Evolutionary conservation across 2,329 filamentous ascomycete genomes (phyloP).

Genomic region (Paraphoma chrysanthemicola): DNA sequence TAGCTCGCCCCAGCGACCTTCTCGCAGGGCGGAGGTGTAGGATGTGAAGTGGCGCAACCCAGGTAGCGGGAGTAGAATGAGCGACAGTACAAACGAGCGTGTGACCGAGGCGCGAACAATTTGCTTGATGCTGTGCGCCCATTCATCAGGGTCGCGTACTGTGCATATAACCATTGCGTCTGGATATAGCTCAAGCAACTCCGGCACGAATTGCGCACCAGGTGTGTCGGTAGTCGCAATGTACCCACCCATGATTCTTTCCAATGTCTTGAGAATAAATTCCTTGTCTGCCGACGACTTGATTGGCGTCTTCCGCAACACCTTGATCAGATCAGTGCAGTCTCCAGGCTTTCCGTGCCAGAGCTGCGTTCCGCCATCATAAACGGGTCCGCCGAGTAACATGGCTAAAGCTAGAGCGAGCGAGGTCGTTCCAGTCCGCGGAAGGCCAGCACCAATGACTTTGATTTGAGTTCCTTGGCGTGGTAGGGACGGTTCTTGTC

Average conservation of each 20-base stretch:
- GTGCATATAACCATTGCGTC: constrained; percentile 3
- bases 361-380: not conserved
- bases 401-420: not conserved
- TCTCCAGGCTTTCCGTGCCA: not conserved
- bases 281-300: not conserved
- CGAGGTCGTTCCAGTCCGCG: not conserved
- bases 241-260: not conserved
- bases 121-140: not conserved
- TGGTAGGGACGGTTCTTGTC: not conserved
- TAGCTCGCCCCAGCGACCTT: not conserved
- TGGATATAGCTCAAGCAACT: not conserved
- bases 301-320: not conserved
- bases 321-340: not conserved
- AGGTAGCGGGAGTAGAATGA: not conserved
- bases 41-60: not conserved
- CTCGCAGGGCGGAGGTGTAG: not conserved
- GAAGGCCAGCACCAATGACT: not conserved
- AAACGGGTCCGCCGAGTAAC: not conserved
- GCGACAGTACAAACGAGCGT: not conserved
- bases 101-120: not conserved
- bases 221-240: not conserved
- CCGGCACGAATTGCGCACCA: not conserved
- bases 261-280: not conserved
- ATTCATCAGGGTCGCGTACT: not conserved
- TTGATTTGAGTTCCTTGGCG: not conserved